Conservation (phyloP, 1,139 yeast species). For the Blastobotrys ciferrii region DNA sequence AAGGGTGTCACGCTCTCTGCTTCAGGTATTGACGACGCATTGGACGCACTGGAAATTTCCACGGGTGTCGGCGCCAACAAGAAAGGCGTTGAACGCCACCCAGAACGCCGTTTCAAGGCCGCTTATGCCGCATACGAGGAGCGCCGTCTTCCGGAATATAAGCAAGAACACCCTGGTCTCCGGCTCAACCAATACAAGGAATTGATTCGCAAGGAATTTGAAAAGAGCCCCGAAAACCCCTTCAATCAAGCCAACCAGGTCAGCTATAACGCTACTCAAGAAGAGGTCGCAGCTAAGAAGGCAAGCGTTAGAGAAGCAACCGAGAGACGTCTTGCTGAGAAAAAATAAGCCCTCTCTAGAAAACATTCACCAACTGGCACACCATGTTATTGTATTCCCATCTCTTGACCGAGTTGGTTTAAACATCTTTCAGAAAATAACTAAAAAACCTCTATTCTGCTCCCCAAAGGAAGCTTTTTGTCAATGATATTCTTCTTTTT, state of each 20-base stretch:
- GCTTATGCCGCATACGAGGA: constrained; percentile 74
- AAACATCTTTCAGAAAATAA: too few relatives aligned
- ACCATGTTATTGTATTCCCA: too few relatives aligned
- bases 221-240: constrained; percentile 78
- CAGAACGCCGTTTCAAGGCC: constrained; percentile 85
- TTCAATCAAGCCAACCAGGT: constrained; percentile 70
- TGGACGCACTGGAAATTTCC: constrained; percentile 67
- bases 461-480: too few relatives aligned
- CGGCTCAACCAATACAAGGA: constrained; percentile 78
- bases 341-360: neutral
- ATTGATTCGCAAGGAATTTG: constrained; percentile 73
- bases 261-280: constrained; percentile 58
- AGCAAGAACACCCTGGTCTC: constrained; percentile 77
- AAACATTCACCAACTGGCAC: too few relatives aligned
- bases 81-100: constrained; percentile 74
- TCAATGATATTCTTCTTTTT: too few relatives aligned
- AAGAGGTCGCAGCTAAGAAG: constrained; percentile 54
- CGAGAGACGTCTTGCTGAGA: constrained; percentile 26
- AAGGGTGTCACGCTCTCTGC: constrained; percentile 57
- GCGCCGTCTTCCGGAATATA: constrained; percentile 66
- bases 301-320: constrained; percentile 45
- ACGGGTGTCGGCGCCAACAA: constrained; percentile 40
- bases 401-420: too few relatives aligned
- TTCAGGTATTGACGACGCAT: constrained; percentile 71
- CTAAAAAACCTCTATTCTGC: too few relatives aligned